phyloP scores from a whole-genome alignment of 1,284 basidiomycete species.

The Leccinum huronense region DNA sequence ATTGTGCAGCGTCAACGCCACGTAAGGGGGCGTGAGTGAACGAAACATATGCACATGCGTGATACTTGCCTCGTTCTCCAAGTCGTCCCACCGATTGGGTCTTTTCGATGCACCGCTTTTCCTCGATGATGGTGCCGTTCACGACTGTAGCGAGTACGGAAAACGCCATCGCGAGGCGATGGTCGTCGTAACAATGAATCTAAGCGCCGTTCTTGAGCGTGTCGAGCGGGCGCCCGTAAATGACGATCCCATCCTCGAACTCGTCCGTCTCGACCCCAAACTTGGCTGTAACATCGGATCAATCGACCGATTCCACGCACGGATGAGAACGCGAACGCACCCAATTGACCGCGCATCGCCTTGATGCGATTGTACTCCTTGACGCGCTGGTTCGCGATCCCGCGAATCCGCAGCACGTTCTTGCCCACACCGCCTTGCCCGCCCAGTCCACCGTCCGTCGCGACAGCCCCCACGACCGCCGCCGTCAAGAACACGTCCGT shows the following conservation, averaged over 20 bases:
- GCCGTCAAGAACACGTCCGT: slow-evolving; percentile 99
- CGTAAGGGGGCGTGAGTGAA: slow-evolving; percentile 5
- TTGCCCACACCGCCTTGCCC: slow-evolving; percentile 29
- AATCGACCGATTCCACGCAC: not conserved
- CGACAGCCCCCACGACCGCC: slow-evolving; percentile 89
- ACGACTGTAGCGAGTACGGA: slow-evolving; percentile 82
- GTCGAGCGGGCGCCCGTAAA: slow-evolving; percentile 73
- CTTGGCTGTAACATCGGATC: slow-evolving; percentile 59
- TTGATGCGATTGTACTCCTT: slow-evolving; percentile 98
- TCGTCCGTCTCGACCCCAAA: slow-evolving; percentile 94
- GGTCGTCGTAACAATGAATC: slow-evolving; percentile 97
- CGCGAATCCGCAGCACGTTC: slow-evolving; percentile 78
- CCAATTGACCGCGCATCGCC: slow-evolving; percentile 95
- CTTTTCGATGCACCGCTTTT: slow-evolving; percentile 98
- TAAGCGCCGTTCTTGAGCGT: slow-evolving; percentile 69
- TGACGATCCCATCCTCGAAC: slow-evolving; percentile 89
- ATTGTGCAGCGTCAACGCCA: too few relatives aligned
- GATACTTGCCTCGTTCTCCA: slow-evolving; percentile 78
- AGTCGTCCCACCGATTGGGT: slow-evolving; percentile 99
- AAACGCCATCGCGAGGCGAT: slow-evolving; percentile 99
- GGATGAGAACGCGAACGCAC: slow-evolving; percentile 38
- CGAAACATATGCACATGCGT: not conserved
- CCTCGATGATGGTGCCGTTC: slow-evolving; percentile 80
- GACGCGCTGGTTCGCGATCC: slow-evolving; percentile 97
- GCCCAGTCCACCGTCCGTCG: slow-evolving; percentile 42